Conservation (phyloP, 768 basidiomycete species). For the Auriscalpium microsporum region DNA sequence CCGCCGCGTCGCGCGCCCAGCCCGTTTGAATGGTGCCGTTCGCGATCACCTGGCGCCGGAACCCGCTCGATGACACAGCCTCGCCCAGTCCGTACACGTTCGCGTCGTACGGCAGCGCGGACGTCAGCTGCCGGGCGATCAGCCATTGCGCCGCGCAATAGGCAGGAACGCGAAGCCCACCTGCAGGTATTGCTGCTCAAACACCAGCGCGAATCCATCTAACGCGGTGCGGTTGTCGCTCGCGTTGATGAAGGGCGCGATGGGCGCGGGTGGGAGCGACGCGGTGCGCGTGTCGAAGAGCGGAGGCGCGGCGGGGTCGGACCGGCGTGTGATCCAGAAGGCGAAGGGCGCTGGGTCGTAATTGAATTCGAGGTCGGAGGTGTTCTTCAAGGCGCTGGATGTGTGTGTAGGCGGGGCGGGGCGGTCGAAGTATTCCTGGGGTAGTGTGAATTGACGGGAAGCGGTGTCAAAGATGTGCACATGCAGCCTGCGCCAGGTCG, state of each 20-base stretch:
- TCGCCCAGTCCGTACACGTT: constrained; percentile 80
- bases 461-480: constrained; percentile 60
- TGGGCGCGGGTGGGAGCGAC: constrained; percentile 54
- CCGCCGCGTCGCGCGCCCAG: constrained; percentile 56
- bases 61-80: constrained; percentile 58
- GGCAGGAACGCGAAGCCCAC: constrained; percentile 20
- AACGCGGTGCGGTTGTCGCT: constrained; percentile 45
- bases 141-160: not conserved
- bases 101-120: constrained; percentile 53
- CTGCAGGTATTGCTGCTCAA: constrained; percentile 77
- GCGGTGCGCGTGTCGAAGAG: constrained; percentile 64
- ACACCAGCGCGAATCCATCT: constrained; percentile 60
- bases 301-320: constrained; percentile 42
- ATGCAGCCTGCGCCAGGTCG: constrained; percentile 42
- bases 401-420: constrained; percentile 29
- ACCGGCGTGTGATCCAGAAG: constrained; percentile 73
- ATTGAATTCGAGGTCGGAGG: constrained; percentile 64
- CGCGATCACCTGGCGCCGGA: constrained; percentile 50
- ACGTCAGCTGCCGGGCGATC: constrained; percentile 38
- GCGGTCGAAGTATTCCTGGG: constrained; percentile 38
- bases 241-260: constrained; percentile 40
- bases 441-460: constrained; percentile 58
- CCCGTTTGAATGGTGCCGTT: constrained; percentile 56
- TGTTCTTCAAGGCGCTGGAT: constrained; percentile 20
- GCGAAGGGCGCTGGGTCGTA: constrained; percentile 57